A percentile compares a stretch with the other conserved stretches of the same genome.
These are phyloP conservation scores for Salvia splendens DNA, from an alignment of 257 asterid genomes.

Conservation along the genomic window DNA sequence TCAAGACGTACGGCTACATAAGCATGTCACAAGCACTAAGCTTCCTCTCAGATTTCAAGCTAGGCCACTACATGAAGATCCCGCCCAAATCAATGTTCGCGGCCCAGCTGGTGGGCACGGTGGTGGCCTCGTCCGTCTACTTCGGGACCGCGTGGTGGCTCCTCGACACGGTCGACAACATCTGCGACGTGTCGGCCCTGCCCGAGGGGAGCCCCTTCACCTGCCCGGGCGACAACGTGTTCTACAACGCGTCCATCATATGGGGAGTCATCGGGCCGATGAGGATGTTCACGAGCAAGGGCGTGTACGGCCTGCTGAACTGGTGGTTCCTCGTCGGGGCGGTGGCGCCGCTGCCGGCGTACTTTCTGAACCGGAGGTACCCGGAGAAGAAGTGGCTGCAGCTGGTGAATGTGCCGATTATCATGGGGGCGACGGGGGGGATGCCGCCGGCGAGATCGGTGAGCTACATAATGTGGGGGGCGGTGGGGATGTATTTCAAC, in stretches of 20 bases:
- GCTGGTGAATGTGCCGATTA: slow-evolving; percentile 62
- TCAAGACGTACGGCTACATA: slow-evolving; percentile 81
- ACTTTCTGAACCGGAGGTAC: slow-evolving; percentile 44
- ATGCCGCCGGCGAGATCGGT: slow-evolving; percentile 82
- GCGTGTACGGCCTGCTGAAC: slow-evolving; percentile 55
- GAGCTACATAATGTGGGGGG: slow-evolving; percentile 72
- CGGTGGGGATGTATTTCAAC: slow-evolving; percentile 48
- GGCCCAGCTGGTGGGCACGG: slow-evolving; percentile 67
- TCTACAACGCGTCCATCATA: slow-evolving; percentile 37
- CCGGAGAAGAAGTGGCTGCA: slow-evolving; percentile 70
- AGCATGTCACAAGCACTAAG: slow-evolving; percentile 70
- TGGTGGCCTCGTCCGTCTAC: slow-evolving; percentile 52
- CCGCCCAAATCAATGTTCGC: slow-evolving; percentile 89
- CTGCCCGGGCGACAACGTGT: slow-evolving; percentile 58
- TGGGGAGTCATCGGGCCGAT: slow-evolving; percentile 89
- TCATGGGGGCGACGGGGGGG: slow-evolving; percentile 42
- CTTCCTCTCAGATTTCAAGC: slow-evolving; percentile 65
- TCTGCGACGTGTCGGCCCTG: slow-evolving; percentile 47
- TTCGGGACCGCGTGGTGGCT: slow-evolving; percentile 74
- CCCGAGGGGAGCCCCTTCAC: slow-evolving; percentile 82
- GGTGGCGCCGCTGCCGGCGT: slow-evolving; percentile 53
- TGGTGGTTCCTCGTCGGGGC: slow-evolving; percentile 73
- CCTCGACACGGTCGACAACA: slow-evolving; percentile 42
- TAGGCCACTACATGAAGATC: slow-evolving; percentile 87
- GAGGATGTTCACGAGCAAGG: slow-evolving; percentile 57